A percentile compares a stretch with the other conserved stretches of the same genome.
Conservation (phyloP, 495 filamentous ascomycete genomes). For the Neurospora tetrasperma region DNA sequence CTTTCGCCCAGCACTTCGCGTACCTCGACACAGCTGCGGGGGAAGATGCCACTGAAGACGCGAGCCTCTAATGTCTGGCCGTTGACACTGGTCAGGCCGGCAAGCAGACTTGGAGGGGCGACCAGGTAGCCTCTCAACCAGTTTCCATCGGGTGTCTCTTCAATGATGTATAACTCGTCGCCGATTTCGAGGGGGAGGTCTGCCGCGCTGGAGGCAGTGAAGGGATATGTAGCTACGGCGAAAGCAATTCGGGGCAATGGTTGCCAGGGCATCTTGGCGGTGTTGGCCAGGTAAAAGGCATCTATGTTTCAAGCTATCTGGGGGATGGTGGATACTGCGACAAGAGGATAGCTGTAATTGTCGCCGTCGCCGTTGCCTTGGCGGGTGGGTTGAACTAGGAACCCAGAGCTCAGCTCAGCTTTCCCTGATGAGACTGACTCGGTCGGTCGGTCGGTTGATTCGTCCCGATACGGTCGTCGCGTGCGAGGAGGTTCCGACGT, state of each 20-base stretch:
- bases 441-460: background rate
- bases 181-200: conserved; percentile 96
- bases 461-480: background rate
- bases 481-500: background rate
- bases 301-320: conserved; percentile 9
- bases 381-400: background rate
- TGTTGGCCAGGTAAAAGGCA: conserved; percentile 19
- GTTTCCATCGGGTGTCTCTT: conserved; percentile 73
- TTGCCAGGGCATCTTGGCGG: conserved; percentile 75
- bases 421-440: background rate
- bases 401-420: background rate
- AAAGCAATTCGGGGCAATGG: conserved; percentile 95
- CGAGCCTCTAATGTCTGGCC: conserved; percentile 90
- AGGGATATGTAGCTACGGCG: conserved; percentile 89
- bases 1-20: conserved; percentile 61
- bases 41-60: conserved; percentile 96
- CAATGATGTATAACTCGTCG: conserved; percentile 97
- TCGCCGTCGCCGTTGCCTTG: background rate
- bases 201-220: conserved; percentile 71
- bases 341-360: background rate
- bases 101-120: conserved; percentile 83
- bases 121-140: conserved; percentile 96
- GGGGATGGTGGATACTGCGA: background rate
- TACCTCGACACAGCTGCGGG: conserved; percentile 76
- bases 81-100: conserved; percentile 82